Evolutionary conservation across 1,284 basidiomycete genomes (phyloP), one percentile per base, ranked within the genome.

Genomic region (Mycosarcoma mackinlayi): DNA sequence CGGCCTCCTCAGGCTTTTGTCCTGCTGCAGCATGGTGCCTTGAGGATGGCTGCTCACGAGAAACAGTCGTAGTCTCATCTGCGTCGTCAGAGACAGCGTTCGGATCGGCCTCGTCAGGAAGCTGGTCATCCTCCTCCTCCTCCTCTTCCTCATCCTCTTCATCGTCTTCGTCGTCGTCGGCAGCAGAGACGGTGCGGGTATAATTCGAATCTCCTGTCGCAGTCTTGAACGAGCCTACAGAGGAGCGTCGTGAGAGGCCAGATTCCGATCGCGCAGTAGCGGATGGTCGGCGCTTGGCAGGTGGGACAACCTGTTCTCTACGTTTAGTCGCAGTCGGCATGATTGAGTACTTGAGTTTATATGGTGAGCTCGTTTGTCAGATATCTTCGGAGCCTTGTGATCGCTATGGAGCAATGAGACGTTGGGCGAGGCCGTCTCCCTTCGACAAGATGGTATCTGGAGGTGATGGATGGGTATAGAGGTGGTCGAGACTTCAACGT

Each of bases 221-320:
- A 11, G 68, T 71, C 38, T 48, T 66, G 51, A 66, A 66, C 5
- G 68, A 71, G 31, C 58, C 55, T 18, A 40, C 19, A 16, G 68
- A 71, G 18, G 62, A 71, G 16, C 62, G 53, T 27, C 68, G 55
- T 24, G 59, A 63, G 25, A 55, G 47, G 34, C 59, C 60, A 6
- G 60, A 63, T 49, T 69, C 66, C 5, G 60, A 59, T 11, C 56
- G 60, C 21, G 42, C 63, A n/a, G 56, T 33, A 23, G 35, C 63
- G 14, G 56, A 59, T 31, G 63, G 63, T 3, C 47, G 37, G 18
- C 56, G 51, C 56, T 65, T 65, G 2, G 48, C 31, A 1, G n/a
- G 13, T 4, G 57, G 35, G 19, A 41, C 54, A 2, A 49, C 27
- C 8, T 49, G 11, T 5, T 46, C 44, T 16, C 27, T 54, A 6